Evolutionary conservation across 202 grass and related monocot species (phyloP), one percentile per base, ranked within the genome.

Genomic region (Schoenoplectus tabernaemontani): DNA sequence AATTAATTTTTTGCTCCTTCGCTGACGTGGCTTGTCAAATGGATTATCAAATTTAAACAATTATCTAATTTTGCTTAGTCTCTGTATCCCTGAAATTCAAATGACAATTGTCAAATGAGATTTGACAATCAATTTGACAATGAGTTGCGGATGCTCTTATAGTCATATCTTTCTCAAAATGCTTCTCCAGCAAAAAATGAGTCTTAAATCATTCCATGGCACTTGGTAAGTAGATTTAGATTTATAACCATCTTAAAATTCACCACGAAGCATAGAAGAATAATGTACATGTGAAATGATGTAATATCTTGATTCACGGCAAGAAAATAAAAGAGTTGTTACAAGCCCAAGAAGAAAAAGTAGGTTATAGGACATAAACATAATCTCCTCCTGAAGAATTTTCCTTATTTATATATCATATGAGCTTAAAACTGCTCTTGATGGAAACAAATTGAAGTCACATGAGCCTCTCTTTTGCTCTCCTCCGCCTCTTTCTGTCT

Each of bases 391-490:
- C 17, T 9, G 36, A 68, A 42, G n/a, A 68, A 68, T 22, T 41
- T 41, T 75, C 24, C 28, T 56, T 75, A 75, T 75, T 78, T n/a
- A n/a, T 19, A 61, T 43, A 44, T 57, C 33, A 61, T 78, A 59
- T 44, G 59, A 80, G 78, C 78, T 80, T 65, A 51, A 80, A 65
- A 80, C 37, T 53, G 59, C 39, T 80, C 77, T 65, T 34, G 12
- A 80, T 78, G 22, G 37, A 41, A 32, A 51, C 0, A 17, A 51
- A 51, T 3, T 19, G 70, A 72, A 74, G 69, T 53, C 15, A 53
- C 26, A 53, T 26, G 7, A 16, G 0, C 34, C 44, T 34, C 28
- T 71, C 12, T 46, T 20, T 47, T 39, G n/a, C n/a, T 11, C 19
- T 37, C 24, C 68, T 34, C 44, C 33, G 19, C 23, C 44, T 51